Base-by-base conservation (phyloP, 768 basidiomycete species). In the Amanita polypyramis region DNA sequence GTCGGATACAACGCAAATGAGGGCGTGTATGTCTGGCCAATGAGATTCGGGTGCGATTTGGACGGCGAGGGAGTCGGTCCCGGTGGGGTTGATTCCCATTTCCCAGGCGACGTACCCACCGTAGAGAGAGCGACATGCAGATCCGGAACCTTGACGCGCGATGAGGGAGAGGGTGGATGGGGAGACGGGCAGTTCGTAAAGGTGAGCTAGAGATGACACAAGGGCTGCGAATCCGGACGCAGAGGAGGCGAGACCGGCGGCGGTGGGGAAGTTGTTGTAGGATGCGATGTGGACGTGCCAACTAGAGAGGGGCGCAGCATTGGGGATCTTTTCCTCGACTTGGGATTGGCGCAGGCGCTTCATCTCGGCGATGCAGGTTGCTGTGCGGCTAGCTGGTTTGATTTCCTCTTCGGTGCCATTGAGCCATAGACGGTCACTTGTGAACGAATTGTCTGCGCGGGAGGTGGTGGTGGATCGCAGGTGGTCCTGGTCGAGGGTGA, bases 181-280 rank as follows among this genome's bases (percentile, higher is more conserved):
- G 3, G 82, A 70, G 20, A 80, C 70, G 7, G 88, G 83, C 43
- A 99, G 85, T 7, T 69, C 56, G 70, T 96, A 98, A 54, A 98
- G 82, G 8, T 80, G 72, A 1, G 93, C 82, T 43, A 99, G 77
- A 44, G 94, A 96, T 10, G 85, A 75, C 21, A 91, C 86, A 34
- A 99, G 84, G 0, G 96, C 96, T 3, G 96, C 95, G 57, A 98
- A 94, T 12, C 96, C 96, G 0, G 93, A 90, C 0, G 96, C 96
- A 29, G 94, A 97, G 1, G 94, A 97, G 1, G 96, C 96, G 38
- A 99, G 81, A 3, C 96, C 96, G 0, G 96, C 96, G 11, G 96
- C 96, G 11, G 96, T 99, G 25, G 96, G 96, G 74, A 99, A 98
- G 72, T 98, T 98, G 76, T 99, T 99, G 69, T 80, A 83, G 5